Percentiles rank a stretch among this genome's conserved stretches.
Evolutionary conservation across 2,329 filamentous ascomycete genomes (phyloP).

Genomic region (Cytospora chrysosperma): DNA sequence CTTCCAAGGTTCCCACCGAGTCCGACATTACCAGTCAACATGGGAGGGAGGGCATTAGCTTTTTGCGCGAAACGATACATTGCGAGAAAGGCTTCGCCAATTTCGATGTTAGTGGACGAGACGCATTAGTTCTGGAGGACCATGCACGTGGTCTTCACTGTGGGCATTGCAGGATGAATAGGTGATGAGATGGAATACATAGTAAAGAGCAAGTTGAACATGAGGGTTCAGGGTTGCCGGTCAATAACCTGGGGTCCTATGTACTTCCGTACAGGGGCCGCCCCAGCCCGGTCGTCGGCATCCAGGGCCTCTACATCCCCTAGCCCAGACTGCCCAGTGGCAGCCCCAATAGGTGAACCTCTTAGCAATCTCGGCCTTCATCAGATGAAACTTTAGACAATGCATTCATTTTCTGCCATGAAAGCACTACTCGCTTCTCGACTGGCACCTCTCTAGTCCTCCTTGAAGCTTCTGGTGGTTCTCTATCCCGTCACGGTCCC

Average conservation of each 20-base stretch:
- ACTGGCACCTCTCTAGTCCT: background rate
- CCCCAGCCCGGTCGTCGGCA: no score
- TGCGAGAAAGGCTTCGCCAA: no score
- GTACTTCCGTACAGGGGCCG: no score
- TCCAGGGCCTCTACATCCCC: background rate
- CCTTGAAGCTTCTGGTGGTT: background rate
- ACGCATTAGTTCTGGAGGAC: no score
- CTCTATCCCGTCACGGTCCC: background rate
- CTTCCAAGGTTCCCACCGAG: background rate
- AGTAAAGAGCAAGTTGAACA: no score
- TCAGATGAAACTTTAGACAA: background rate
- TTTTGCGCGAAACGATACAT: background rate
- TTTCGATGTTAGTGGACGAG: no score
- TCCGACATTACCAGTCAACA: background rate
- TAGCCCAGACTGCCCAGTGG: background rate
- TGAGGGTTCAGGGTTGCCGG: no score
- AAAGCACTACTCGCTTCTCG: background rate
- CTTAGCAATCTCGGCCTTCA: background rate
- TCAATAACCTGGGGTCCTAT: no score
- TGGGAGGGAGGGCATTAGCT: background rate
- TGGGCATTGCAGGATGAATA: no score
- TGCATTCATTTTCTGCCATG: conserved; percentile 2
- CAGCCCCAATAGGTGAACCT: background rate
- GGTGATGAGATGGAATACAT: no score
- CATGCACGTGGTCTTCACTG: no score